Conservation (phyloP, 176 grass and related monocot genomes). For the Musa beccarii region DNA sequence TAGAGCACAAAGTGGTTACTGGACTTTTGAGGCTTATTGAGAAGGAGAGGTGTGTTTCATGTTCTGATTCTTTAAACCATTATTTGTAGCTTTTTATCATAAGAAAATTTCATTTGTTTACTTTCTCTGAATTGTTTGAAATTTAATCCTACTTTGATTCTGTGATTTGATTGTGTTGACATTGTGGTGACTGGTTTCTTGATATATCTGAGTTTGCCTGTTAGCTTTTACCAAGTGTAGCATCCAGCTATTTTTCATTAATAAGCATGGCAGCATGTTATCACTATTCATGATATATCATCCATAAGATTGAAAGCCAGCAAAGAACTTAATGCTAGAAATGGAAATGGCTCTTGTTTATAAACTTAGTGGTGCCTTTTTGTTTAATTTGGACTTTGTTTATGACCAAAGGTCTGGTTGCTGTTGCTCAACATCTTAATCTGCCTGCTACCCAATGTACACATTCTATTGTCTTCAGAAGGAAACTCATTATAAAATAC, state of each 20-base stretch:
- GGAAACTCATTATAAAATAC: not conserved
- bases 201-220: too few species aligned
- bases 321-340: not conserved
- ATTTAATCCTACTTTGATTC: not conserved
- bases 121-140: not conserved
- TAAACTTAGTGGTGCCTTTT: not conserved
- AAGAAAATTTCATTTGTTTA: not conserved
- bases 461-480: not conserved
- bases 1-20: slow-evolving; percentile 93
- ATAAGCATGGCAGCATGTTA: not conserved
- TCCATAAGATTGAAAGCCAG: not conserved
- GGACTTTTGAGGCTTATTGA: slow-evolving; percentile 97
- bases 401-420: not conserved
- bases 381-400: not conserved
- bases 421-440: not conserved
- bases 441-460: not conserved
- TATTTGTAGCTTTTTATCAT: slow-evolving; percentile 7
- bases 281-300: not conserved
- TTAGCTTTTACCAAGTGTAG: too few species aligned
- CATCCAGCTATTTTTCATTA: too few species aligned
- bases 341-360: not conserved
- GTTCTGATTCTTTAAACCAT: slow-evolving; percentile 12
- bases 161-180: not conserved
- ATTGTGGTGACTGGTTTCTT: too few species aligned
- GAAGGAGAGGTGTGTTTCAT: slow-evolving; percentile 69